Evolutionary conservation across 139 green algal genomes (phyloP).

Genomic region (Tetradesmus lagerheimii): DNA sequence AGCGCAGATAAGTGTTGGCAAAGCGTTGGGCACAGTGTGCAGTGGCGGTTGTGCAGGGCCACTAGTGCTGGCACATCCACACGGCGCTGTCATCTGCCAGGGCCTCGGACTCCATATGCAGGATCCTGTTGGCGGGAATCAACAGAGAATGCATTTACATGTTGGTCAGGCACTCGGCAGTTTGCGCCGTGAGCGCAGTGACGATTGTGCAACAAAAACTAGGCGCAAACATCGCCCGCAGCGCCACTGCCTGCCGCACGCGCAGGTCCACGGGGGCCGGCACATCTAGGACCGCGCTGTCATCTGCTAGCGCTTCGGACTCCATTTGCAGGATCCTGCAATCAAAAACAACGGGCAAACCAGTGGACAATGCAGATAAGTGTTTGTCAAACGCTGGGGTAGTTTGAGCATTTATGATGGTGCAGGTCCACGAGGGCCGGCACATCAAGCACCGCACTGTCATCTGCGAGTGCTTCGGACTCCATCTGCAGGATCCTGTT

Average conservation of each 20-base stretch:
- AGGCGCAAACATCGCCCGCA: background rate
- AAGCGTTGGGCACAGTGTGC: too few species aligned
- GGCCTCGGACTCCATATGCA: too few species aligned
- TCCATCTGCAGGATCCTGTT: slow-evolving; percentile 71
- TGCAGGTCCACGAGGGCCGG: slow-evolving; percentile 50
- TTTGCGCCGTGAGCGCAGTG: too few species aligned
- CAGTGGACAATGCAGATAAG: background rate
- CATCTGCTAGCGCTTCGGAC: slow-evolving; percentile 43
- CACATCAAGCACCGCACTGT: slow-evolving; percentile 60
- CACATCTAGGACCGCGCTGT: slow-evolving; percentile 60
- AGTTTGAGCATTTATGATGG: too few species aligned
- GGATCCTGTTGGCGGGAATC: background rate
- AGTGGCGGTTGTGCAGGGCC: too few species aligned
- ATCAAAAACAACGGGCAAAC: background rate
- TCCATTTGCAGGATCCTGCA: slow-evolving; percentile 67
- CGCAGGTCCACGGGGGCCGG: slow-evolving; percentile 52
- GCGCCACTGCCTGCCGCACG: slow-evolving; percentile 54
- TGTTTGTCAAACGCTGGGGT: too few species aligned
- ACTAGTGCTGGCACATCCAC: too few species aligned
- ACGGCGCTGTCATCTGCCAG: too few species aligned
- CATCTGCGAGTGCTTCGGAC: slow-evolving; percentile 42
- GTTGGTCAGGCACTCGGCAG: too few species aligned
- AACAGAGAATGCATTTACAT: background rate
- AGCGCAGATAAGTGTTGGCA: too few species aligned
- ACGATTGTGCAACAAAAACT: background rate